These are phyloP conservation scores for Alternaria sp. DNA, from an alignment of 2,329 filamentous ascomycete genomes.

Conservation along the genomic window DNA sequence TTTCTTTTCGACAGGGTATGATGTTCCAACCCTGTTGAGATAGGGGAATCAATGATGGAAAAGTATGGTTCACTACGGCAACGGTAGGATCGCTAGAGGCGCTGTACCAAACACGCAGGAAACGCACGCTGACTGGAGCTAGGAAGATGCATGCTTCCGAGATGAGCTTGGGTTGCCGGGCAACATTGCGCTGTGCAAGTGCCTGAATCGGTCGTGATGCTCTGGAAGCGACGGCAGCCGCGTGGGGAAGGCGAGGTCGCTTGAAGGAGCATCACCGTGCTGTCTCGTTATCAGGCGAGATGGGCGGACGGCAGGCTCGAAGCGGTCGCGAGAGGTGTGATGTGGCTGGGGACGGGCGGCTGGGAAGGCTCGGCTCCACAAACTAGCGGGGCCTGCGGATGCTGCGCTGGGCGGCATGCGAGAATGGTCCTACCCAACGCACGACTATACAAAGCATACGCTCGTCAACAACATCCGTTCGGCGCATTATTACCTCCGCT, in stretches of 20 bases:
- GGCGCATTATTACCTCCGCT: background rate
- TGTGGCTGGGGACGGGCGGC: conserved; percentile 13
- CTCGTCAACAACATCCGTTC: background rate
- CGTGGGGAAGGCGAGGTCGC: background rate
- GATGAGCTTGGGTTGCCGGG: conserved; percentile 5
- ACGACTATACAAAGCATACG: background rate
- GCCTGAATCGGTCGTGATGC: background rate
- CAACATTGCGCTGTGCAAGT: conserved; percentile 6
- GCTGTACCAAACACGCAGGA: background rate
- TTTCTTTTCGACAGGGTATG: background rate
- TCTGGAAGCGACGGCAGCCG: background rate
- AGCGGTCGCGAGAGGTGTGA: background rate
- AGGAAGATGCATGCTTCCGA: conserved; percentile 1
- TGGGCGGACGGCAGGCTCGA: background rate
- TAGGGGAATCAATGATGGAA: background rate
- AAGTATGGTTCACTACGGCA: background rate
- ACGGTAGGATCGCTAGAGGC: background rate
- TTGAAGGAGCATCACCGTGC: background rate
- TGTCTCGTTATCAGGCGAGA: background rate
- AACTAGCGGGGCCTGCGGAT: conserved; percentile 2
- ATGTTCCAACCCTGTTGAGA: background rate
- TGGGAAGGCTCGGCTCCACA: conserved; percentile 9
- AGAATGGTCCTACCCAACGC: conserved; percentile 2
- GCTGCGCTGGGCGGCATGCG: background rate
- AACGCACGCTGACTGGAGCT: background rate